Evolutionary conservation across 768 basidiomycete species (phyloP), one percentile per base, ranked within the genome.

Genomic region (Boletus vinaceobasis): DNA sequence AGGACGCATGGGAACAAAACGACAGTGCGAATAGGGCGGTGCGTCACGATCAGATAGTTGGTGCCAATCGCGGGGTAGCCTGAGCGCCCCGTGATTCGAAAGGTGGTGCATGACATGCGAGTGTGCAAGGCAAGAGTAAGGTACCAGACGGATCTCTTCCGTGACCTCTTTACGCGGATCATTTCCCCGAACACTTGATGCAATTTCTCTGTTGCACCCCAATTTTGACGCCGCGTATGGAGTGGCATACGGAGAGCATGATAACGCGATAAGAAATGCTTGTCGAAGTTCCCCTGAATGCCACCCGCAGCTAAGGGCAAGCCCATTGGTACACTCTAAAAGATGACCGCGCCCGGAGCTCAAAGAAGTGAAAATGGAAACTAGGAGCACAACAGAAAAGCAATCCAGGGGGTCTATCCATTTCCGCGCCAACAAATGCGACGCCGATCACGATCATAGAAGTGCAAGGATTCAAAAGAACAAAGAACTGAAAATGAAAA

Each of bases 81-180:
- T 1, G 21, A 32, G 14, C 11, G 7, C 48, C 35, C 23, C 40
- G 31, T 43, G 26, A 32, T 27, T 37, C 29, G 1, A 49, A 40
- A 15, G 26, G 36, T 21, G 43, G 29, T 39, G 35, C 27, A 31
- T 33, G 48, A 35, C 17, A n/a, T 11, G 35, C 23, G 38, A 50
- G 23, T 26, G 47, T 27, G 23, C 26, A 53, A 53, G 37, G 23
- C 32, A 52, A 38, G 29, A 23, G 35, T 17, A 42, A 31, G 21
- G 53, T 23, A 6, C 45, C 61, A 66, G 66, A 48, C 66, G 66
- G 66, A 67, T 65, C 65, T 68, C 44, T 60, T 63, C 65, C 67
- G 63, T 50, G 32, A 11, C 35, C 23, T n/a, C 26, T 49, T 35
- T 43, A 35, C 8, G 26, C 32, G 13, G 21, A 31, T 42, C 23